Evolutionary conservation across 2,329 filamentous ascomycete genomes (phyloP), one percentile per base, ranked within the genome.

Genomic region (Cucurbitaria berberidis): DNA sequence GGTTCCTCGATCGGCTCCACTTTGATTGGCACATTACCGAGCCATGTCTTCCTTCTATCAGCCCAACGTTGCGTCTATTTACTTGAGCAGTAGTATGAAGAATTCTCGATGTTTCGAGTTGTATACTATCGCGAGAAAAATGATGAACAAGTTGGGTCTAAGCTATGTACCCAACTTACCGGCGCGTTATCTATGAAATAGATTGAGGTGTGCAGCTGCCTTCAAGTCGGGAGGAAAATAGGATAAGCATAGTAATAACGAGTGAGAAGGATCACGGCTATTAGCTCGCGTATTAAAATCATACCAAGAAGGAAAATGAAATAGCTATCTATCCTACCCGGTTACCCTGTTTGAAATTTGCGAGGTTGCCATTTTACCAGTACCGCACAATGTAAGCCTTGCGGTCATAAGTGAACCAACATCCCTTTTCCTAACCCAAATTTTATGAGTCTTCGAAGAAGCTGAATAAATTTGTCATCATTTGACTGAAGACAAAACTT

Each of bases 1-100:
- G 19, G 29, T 36, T 49, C 36, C n/a, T n/a, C 13, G 1, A 24
- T 40, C 60, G 47, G 57, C 48, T 19, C 26, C 13, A 36, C 32
- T 30, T 18, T 59, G 52, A 59, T 60, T 62, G 57, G 59, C 24
- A 36, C 35, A 41, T 38, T 51, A 34, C 48, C 54, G 51, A 49
- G 38, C 2, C 22, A n/a, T 43, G 24, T 41, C 29, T 38, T 24
- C 42, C 21, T n/a, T 6, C 9, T 16, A 9, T 16, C 26, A 27
- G 22, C 39, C 27, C 40, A 34, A 27, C 27, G 13, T 15, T 13
- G 5, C 3, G 16, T 34, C 10, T 13, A 34, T 13, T 34, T 8
- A 8, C 8, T 34, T 3, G 13, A 34, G 30, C 30, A n/a, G 30
- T n/a, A 15, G 24, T 11, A 5, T 21, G 8, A 9, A 40, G 9